Evolutionary conservation across 768 basidiomycete genomes (phyloP), one percentile per base, ranked within the genome.

Genomic region (Paxillus involutus): DNA sequence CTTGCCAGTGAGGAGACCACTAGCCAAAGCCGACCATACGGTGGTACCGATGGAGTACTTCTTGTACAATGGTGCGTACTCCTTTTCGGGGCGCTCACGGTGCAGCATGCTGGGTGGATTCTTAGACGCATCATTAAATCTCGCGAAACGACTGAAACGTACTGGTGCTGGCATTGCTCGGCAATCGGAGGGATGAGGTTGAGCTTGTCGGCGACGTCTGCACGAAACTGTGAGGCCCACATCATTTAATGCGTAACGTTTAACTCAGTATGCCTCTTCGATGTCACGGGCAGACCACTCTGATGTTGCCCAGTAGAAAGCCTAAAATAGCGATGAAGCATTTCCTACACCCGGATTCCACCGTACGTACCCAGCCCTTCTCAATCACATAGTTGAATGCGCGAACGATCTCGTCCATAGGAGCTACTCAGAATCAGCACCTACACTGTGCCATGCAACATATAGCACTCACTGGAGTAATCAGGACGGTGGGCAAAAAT

Each of bases 361-460:
- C 5, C 37, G 33, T 8, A 50, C 71, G 29, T 24, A 66, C 78
- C 76, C 77, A 75, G 55, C 79, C 80, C 40, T 72, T 63, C 47
- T 80, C 76, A 57, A 83, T 80, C 37, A 82, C 65, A 44, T 71
- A 74, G 69, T 80, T 81, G 73, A 85, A 83, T 1, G 80, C 81
- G 29, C 84, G 77, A 51, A 85, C 83, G 42, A 73, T 70, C 66
- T 85, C 84, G 58, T 82, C 80, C 71, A 77, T 74, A 3, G 77
- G 74, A 21, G 71, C 75, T 73, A 43, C 40, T 13, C 4, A 4
- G 0, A 13, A 11, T 69, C 35, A 60, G 57, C 30, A 33, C 14
- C 19, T 7, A 9, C 14, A 5, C 14, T 16, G 13, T 26, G 8
- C 4, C 29, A 40, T 24, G 49, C 41, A 35, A 51, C 19, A 36